phyloP scores from a whole-genome alignment of 2,329 filamentous ascomycete species.

The Coniella lustricola region DNA sequence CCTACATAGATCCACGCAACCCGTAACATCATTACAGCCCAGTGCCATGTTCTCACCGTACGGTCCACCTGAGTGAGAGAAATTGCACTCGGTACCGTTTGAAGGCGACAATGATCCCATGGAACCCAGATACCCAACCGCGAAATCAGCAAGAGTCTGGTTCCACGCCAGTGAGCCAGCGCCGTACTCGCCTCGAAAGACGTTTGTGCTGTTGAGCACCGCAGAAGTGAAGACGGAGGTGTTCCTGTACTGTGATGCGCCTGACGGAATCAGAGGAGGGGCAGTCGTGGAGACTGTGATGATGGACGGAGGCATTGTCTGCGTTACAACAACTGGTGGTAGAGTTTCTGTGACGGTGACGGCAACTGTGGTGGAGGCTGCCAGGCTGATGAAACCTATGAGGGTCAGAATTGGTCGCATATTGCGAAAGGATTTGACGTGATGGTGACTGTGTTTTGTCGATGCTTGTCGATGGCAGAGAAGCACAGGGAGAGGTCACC shows the following conservation, averaged over 20 bases:
- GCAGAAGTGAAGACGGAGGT: slow-evolving; percentile 38
- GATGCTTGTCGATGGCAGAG: background rate
- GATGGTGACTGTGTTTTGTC: background rate
- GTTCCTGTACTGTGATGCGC: slow-evolving; percentile 30
- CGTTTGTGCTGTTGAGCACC: slow-evolving; percentile 61
- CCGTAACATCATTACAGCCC: slow-evolving; percentile 54
- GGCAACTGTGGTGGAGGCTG: background rate
- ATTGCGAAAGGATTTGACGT: background rate
- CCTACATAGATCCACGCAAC: slow-evolving; percentile 53
- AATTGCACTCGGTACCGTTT: slow-evolving; percentile 31
- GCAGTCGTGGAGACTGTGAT: slow-evolving; percentile 27
- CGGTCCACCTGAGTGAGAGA: slow-evolving; percentile 52
- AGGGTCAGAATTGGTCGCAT: background rate
- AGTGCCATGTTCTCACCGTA: slow-evolving; percentile 70
- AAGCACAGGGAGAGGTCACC: no score
- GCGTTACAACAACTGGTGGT: background rate
- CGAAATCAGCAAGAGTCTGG: slow-evolving; percentile 49
- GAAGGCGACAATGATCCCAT: slow-evolving; percentile 7
- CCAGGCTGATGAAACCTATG: background rate
- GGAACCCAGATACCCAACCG: slow-evolving; percentile 39
- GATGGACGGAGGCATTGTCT: background rate
- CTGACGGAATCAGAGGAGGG: slow-evolving; percentile 27
- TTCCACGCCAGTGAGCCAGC: slow-evolving; percentile 58
- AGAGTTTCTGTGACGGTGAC: background rate
- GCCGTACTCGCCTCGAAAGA: slow-evolving; percentile 57